Evolutionary conservation across 257 asterid species (phyloP), one percentile per base, ranked within the genome.

Genomic region (Catharanthus roseus): DNA sequence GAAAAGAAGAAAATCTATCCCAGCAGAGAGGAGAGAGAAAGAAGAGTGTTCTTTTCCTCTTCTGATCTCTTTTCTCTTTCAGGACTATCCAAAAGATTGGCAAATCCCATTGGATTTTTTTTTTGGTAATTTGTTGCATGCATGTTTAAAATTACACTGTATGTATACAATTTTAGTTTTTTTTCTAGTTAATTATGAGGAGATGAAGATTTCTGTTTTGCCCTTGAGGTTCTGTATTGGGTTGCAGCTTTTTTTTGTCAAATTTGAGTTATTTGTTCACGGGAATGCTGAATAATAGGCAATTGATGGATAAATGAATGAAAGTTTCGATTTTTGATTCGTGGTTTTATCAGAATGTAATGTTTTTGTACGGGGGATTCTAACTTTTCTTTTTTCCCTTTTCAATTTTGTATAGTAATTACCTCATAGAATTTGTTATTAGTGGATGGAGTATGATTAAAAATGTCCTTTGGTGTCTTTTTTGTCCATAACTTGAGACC

Each of bases 51-150:
- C n/a, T 24, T 55, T 73, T 51, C 54, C 71, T 73, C 77, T 73
- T 65, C 67, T 65, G 50, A 73, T 54, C 70, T 75, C 70, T 57
- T 74, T 58, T 47, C 62, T 74, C 74, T 69, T 67, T 55, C 49
- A 55, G 26, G 8, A 31, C 21, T 50, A 21, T 45, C 0, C 24
- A 3, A 16, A 45, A 31, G 54, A 49, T 49, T 69, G 29, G 16
- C 67, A 33, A n/a, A 39, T 10, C 38, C 74, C 47, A 16, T 63
- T 75, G 39, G 58, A 63, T 68, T 36, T 68, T 36, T 51, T 36
- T 39, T 23, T 67, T 1, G 39, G 1, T 62, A 5, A 5, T 26
- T 45, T 74, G 21, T 29, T 33, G 23, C 23, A 47, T 74, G 45
- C 54, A 39, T 8, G 12, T 9, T 18, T 19, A 4, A 16, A 34